Evolutionary conservation across 192 early-diverging fungal species (phyloP), one percentile per base, ranked within the genome.

Genomic region (Neocallimastix lanati): DNA sequence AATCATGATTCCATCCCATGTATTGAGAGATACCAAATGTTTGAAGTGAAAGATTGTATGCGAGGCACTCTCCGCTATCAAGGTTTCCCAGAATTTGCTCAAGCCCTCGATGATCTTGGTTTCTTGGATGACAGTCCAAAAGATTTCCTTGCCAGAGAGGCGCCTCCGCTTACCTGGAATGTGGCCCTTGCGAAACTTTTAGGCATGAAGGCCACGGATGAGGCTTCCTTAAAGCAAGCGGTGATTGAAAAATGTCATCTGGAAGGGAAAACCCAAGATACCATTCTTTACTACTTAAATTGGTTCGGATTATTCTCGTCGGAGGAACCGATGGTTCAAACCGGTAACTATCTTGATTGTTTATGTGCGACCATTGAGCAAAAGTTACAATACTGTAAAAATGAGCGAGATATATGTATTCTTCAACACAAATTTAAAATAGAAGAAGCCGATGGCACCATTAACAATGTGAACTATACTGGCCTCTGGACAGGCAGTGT

Each of bases 1-100:
- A 99, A 99, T 92, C 94, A 96, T 81, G 97, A 99, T 85, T 99
- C 97, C 29, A 92, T 94, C 76, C 89, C 91, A 40, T 99, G 98
- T 86, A 91, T 91, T 84, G 91, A 95, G 86, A 92, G 93, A 82
- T 99, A 99, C 89, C 91, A 92, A 0, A 98, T 98, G 80, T 94
- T 94, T 18, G 95, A 98, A 82, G 94, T 93, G 29, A 86, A 92
- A 80, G 95, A 92, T 21, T 90, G 97, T 80, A 87, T 99, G 80
- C 91, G 97, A 82, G 97, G 97, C 76, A 97, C 96, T 15, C 83
- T 99, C 76, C 92, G 97, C 81, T 99, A 98, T 87, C 87, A 94
- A 82, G 97, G 97, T 76, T 99, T 98, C 92, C 94, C 95, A 78
- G 88, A 95, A 85, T 96, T 99, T 84, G 93, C 95, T 85, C 95